Percentiles rank a stretch among this genome's conserved stretches.
Evolutionary conservation across 1,139 yeast species (phyloP).

Genomic region (Geotrichum australiense): DNA sequence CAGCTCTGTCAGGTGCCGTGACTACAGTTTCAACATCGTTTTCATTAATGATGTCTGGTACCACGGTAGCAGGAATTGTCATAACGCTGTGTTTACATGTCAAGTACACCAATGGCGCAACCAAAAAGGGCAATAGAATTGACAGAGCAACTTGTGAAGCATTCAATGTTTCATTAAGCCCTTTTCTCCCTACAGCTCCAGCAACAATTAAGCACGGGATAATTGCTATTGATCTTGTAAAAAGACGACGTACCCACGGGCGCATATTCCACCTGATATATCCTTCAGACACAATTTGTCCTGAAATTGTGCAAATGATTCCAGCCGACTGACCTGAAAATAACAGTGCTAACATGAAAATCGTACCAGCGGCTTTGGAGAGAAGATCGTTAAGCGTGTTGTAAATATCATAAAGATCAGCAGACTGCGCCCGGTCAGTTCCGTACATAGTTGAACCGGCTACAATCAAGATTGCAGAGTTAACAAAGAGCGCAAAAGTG

Average conservation of each 20-base stretch:
- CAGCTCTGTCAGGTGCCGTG: not conserved
- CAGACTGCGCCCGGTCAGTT: constrained; percentile 67
- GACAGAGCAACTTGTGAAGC: constrained; percentile 74
- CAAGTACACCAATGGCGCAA: constrained; percentile 72
- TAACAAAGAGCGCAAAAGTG: constrained; percentile 80
- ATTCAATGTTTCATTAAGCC: constrained; percentile 70
- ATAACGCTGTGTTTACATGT: constrained; percentile 58
- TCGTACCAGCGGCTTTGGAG: constrained; percentile 86
- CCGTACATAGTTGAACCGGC: constrained; percentile 75
- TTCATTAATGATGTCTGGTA: not conserved
- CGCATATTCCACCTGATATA: constrained; percentile 77
- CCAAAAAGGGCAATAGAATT: constrained; percentile 61
- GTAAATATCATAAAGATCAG: constrained; percentile 83
- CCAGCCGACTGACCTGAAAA: constrained; percentile 99
- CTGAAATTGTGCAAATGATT: constrained; percentile 93
- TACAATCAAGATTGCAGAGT: constrained; percentile 75
- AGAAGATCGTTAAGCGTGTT: constrained; percentile 63
- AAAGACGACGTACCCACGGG: constrained; percentile 77
- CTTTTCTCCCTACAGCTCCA: constrained; percentile 70
- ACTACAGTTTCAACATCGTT: not conserved
- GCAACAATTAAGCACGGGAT: constrained; percentile 84
- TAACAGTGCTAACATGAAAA: constrained; percentile 84
- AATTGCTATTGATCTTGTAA: constrained; percentile 80
- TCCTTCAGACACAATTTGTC: constrained; percentile 95
- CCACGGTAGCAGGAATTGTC: constrained; percentile 36